Base-by-base conservation (phyloP, 768 basidiomycete genomes). In the Boletus eberwhitei region DNA sequence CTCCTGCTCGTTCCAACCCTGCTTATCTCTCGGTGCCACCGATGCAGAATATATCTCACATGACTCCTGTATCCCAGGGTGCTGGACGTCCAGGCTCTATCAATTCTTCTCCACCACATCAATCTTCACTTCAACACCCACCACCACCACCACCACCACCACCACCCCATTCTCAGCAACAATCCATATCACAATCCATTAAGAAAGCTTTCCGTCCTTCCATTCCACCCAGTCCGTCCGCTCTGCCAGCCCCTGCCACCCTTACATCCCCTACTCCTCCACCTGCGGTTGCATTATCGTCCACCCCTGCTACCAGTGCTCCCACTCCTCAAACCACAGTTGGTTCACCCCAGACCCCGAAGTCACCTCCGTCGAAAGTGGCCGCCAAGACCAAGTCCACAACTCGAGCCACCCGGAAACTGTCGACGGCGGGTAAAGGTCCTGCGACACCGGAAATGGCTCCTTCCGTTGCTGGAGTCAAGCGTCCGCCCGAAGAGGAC, bases 331-430 rank as follows among this genome's bases (percentile, higher is more conserved):
- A 68, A 32, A 62, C 77, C 5, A 48, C 61, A 9, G 75, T 77
- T 24, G 76, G 79, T 34, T 87, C 87, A 11, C 87, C 88, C 1
- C 81, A 81, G 62, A 79, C 78, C 5, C 81, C 86, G 1, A 90
- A 85, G 68, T 90, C 89, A 5, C 89, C 89, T 0, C 87, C 84
- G 64, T 67, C 67, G 49, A 88, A 82, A 66, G 64, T 74, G 1
- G 50, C 70, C 16, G 40, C 75, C n/a, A 87, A 82, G 69, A 52
- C 75, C 16, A 84, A 79, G 63, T 52, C 31, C 2, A 51, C 60
- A 16, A n/a, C 57, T 32, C 62, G 73, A n/a, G 54, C 58, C 1
- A 37, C 37, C 48, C 58, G 73, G 38, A 76, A 69, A 48, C 48
- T 59, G 11, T 71, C 76, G 17, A 54, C 60, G n/a, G 51, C 72